These are phyloP conservation scores for Penicillium sp. DNA, from an alignment of 2,329 filamentous ascomycete species.

Conservation along the genomic window DNA sequence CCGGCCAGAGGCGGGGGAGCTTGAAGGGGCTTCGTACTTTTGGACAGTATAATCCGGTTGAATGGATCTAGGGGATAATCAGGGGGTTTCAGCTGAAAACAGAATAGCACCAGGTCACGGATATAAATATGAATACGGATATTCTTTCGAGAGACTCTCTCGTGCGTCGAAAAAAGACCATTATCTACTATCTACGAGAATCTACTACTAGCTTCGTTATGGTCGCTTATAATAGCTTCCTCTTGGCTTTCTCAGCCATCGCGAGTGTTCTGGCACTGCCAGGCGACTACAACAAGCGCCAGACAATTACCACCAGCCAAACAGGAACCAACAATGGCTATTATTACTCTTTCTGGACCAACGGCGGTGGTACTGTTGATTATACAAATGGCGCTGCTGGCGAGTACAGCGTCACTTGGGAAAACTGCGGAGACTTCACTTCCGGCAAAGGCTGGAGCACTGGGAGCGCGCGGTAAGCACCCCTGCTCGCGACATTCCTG, in stretches of 20 bases:
- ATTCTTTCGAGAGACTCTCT: no score
- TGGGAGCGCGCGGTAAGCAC: constrained; percentile 47
- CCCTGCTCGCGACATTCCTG: constrained; percentile 8
- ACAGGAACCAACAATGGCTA: constrained; percentile 42
- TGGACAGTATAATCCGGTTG: no score
- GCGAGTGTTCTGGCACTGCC: constrained; percentile 24
- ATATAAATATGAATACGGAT: no score
- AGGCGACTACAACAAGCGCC: constrained; percentile 14
- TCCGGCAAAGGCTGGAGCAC: constrained; percentile 57
- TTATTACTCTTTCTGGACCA: constrained; percentile 51
- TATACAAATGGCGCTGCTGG: constrained; percentile 47
- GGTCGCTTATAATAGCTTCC: background rate
- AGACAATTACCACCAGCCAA: constrained; percentile 23
- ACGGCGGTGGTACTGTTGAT: constrained; percentile 42
- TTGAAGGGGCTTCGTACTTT: no score
- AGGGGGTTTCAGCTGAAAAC: no score
- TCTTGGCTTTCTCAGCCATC: constrained; percentile 22
- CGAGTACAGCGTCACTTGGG: constrained; percentile 19
- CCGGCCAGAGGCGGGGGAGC: no score
- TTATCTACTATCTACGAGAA: no score
- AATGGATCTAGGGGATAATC: no score
- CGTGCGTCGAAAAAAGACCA: no score
- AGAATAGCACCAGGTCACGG: no score
- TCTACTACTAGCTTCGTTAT: no score
- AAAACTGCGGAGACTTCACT: constrained; percentile 12